Percentiles rank a stretch among this genome's conserved stretches.
Conservation (phyloP, 164 flowering plant genomes). For the Taxillus chinensis region DNA sequence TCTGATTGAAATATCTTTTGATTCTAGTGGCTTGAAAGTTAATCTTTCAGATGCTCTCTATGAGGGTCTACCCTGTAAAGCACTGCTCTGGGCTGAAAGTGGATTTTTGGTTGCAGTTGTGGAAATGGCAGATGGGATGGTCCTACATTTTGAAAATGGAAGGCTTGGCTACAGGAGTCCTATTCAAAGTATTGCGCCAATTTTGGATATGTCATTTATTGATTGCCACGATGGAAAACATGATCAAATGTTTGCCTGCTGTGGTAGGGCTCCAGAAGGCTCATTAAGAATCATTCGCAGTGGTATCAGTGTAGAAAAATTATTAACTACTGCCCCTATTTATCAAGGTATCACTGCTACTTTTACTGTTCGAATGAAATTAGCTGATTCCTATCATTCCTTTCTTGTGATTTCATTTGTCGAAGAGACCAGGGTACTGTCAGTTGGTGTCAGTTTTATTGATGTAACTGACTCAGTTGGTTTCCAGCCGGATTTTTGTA, state of each 20-base stretch:
- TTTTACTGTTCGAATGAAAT: conserved; percentile 77
- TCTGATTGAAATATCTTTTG: conserved; percentile 46
- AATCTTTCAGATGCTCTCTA: conserved; percentile 64
- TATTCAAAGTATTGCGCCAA: conserved; percentile 86
- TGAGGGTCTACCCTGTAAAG: conserved; percentile 58
- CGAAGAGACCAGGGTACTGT: conserved; percentile 90
- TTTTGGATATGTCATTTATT: conserved; percentile 73
- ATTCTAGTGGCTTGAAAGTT: conserved; percentile 39
- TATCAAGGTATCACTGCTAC: conserved; percentile 87
- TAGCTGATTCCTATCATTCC: conserved; percentile 56
- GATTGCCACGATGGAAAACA: conserved; percentile 76
- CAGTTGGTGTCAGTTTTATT: conserved; percentile 81
- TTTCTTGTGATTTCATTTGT: conserved; percentile 92
- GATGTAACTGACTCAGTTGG: conserved; percentile 96
- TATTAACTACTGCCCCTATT: conserved; percentile 64
- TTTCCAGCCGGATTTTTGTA: conserved; percentile 74
- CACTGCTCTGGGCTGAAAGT: conserved; percentile 69
- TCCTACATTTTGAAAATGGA: conserved; percentile 58
- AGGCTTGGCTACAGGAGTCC: conserved; percentile 42
- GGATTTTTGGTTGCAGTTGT: conserved; percentile 65
- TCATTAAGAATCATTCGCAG: conserved; percentile 79
- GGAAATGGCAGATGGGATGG: conserved; percentile 95
- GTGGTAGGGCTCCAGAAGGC: conserved; percentile 91
- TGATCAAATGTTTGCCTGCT: conserved; percentile 90
- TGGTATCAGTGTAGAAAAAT: conserved; percentile 81